phyloP scores from a whole-genome alignment of 2,329 filamentous ascomycete species.

The Cladosporium sp. region DNA sequence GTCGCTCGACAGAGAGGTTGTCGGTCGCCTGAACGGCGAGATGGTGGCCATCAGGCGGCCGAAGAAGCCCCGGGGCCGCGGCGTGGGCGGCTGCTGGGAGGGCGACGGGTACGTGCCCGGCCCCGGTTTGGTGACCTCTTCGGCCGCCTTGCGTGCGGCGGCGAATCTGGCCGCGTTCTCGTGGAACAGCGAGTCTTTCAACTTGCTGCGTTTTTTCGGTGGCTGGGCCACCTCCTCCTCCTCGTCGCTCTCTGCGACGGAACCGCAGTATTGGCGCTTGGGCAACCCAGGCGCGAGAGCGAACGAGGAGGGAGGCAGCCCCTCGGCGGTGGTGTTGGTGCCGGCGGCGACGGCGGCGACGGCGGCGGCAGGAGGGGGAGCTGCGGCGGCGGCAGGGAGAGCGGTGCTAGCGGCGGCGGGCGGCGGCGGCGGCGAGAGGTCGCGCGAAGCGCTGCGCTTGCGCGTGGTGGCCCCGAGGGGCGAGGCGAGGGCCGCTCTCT shows the following conservation, averaged over 20 bases:
- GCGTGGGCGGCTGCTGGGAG: not conserved
- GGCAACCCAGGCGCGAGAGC: not conserved
- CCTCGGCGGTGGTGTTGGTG: not conserved
- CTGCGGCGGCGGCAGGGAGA: not conserved
- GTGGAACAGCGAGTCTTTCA: not conserved
- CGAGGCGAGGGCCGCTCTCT: not conserved
- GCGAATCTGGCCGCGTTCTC: not conserved
- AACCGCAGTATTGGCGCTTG: not conserved
- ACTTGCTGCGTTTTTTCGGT: not conserved
- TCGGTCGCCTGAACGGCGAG: not conserved
- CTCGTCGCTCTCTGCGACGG: not conserved
- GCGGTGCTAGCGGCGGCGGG: not conserved
- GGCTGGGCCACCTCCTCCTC: not conserved
- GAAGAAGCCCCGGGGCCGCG: not conserved
- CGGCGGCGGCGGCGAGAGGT: not conserved
- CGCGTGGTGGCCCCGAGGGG: not conserved
- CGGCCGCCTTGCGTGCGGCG: not conserved
- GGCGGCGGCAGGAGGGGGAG: not conserved
- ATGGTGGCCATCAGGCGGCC: not conserved
- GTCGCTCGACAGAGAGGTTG: not conserved
- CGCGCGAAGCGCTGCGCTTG: constrained; percentile 7
- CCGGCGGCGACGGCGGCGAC: not conserved
- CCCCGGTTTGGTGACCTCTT: not conserved
- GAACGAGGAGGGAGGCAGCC: not conserved
- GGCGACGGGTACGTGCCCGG: not conserved